These are phyloP conservation scores for Aspergillus jensenii DNA, from an alignment of 2,329 filamentous ascomycete genomes.

Conservation along the genomic window DNA sequence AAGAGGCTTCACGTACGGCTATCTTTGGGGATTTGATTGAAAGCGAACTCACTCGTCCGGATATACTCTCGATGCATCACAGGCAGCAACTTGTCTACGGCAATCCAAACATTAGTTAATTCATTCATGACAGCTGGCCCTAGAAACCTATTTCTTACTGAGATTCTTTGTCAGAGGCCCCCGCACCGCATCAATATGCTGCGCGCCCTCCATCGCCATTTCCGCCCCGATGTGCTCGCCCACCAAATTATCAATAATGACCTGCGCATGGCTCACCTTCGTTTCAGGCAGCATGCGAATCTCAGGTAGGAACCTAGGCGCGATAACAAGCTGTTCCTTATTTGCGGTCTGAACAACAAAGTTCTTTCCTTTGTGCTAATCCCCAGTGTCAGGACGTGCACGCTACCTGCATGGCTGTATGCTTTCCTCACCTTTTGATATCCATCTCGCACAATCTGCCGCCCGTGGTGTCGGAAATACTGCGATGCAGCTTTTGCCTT, in stretches of 20 bases:
- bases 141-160: neutral
- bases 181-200: neutral
- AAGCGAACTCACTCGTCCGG: neutral
- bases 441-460: neutral
- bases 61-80: neutral
- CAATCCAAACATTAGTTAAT: too few relatives aligned
- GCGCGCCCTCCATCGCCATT: neutral
- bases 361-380: neutral
- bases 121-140: too few relatives aligned
- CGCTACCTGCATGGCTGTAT: too few relatives aligned
- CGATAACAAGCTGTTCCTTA: neutral
- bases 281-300: neutral
- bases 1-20: neutral
- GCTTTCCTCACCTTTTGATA: neutral
- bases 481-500: neutral
- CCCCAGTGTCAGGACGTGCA: too few relatives aligned
- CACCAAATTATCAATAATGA: neutral
- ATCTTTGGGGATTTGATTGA: neutral
- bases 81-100: neutral
- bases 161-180: neutral
- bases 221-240: neutral
- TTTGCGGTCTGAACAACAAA: neutral
- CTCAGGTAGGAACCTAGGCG: neutral
- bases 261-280: neutral
- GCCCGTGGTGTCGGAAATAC: neutral